Evolutionary conservation across 2,329 filamentous ascomycete species (phyloP).

Genomic region (Periconia digitata): DNA sequence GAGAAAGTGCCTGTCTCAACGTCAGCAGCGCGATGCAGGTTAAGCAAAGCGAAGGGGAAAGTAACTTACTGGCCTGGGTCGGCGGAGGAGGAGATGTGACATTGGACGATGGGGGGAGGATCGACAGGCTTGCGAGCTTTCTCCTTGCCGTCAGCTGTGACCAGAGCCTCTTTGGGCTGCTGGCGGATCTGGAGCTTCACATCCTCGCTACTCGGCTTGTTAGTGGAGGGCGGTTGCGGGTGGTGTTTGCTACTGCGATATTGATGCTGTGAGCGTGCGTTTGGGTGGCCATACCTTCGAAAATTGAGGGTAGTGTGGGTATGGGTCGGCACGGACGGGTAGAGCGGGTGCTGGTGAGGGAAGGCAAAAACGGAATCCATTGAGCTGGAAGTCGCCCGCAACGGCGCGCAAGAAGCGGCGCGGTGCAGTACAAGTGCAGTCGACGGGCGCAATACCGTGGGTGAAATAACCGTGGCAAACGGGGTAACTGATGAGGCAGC

Average conservation of each 20-base stretch:
- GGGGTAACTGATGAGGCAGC: too few species aligned
- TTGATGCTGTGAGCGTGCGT: neutral
- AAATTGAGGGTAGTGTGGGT: neutral
- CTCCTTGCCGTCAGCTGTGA: conserved; percentile 69
- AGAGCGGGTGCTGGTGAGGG: neutral
- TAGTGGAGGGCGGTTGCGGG: neutral
- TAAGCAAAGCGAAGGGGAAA: neutral
- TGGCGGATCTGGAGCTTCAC: conserved; percentile 64
- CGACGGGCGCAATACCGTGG: neutral
- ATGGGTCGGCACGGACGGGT: neutral
- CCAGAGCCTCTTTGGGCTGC: conserved; percentile 66
- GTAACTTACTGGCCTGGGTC: conserved; percentile 62
- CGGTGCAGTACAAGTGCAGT: too few species aligned
- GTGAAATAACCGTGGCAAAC: neutral
- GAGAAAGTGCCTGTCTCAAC: conserved; percentile 56
- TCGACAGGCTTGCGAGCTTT: conserved; percentile 88
- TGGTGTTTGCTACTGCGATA: neutral
- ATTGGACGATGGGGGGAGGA: conserved; percentile 80
- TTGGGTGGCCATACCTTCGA: neutral
- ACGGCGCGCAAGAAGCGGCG: neutral
- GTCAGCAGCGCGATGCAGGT: conserved; percentile 9
- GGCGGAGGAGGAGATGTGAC: conserved; percentile 54
- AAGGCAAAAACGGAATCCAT: neutral
- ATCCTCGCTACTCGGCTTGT: conserved; percentile 49
- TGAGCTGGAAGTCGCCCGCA: neutral